Base-by-base conservation (phyloP, 2,329 filamentous ascomycete species). In the Epichloe glyceriae region DNA sequence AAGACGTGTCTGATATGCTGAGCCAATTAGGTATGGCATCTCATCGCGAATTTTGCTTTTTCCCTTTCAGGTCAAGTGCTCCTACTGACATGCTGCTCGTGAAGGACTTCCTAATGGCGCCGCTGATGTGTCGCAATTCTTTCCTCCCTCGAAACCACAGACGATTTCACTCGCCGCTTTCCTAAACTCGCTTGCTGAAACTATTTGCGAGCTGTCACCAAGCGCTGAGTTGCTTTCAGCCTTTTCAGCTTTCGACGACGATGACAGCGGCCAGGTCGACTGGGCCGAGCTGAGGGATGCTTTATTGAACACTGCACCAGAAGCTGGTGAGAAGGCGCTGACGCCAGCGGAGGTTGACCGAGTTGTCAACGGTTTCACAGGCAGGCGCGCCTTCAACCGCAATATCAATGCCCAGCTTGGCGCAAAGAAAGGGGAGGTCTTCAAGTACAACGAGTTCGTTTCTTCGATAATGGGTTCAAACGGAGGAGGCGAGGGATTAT, bases 241-340 rank as follows among this genome's bases (percentile, higher is more conserved):
- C 0, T 91, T 98, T 58, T 88, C 88, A 2, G 93, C 93, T 0
- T 97, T 97, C 63, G 93, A 98, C 62, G 87, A 95, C 55, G 89
- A 95, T 55, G 93, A 98, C 64, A 93, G 86, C 60, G 93, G 93
- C 3, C 89, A 96, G 67, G 82, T 97, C 39, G 89, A 97, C 62
- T 70, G 95, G 19, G 77, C 72, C 0, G 88, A 95, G 66, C 69
- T 98, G 55, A 81, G 86, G 44, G 87, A 93, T 58, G 88, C 91
- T 0, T 67, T 98, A 43, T 68, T 96, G 40, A 79, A 89, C 57
- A 95, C 89, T 1, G 81, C 82, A 0, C 87, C 88, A 0, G 88
- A 95, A 57, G 74, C 79, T 0, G 87, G 86, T 17, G 76, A 80
- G 64, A 72, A 71, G 39, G 67, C 76, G 0, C 67, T 94, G 56